phyloP scores from a whole-genome alignment of 2,329 filamentous ascomycete genomes.

The Rhynchosporium secalis region DNA sequence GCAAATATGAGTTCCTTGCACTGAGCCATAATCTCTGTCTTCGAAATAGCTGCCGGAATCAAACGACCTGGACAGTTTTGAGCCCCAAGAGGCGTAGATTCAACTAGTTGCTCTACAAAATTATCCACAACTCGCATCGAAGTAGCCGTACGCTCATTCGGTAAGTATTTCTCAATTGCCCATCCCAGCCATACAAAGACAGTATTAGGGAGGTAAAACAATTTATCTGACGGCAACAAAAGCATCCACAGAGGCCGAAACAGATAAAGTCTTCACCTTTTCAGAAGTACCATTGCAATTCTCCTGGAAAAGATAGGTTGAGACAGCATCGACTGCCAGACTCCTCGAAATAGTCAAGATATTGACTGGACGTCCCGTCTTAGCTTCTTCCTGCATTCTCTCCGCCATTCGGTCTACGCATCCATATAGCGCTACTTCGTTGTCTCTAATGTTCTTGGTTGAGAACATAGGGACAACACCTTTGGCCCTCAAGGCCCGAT shows the following conservation, averaged over 20 bases:
- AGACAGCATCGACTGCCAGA: constrained; percentile 55
- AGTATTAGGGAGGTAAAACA: constrained; percentile 52
- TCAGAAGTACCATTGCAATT: constrained; percentile 48
- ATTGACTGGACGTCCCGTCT: constrained; percentile 44
- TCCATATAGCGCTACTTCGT: constrained; percentile 42
- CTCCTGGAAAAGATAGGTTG: constrained; percentile 53
- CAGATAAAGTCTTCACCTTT: constrained; percentile 41
- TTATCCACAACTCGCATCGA: constrained; percentile 43
- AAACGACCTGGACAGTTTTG: constrained; percentile 51
- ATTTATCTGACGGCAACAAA: constrained; percentile 54
- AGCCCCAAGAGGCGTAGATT: constrained; percentile 37
- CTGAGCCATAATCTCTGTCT: constrained; percentile 49
- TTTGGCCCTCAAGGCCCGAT: constrained; percentile 49
- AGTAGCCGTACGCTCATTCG: constrained; percentile 41
- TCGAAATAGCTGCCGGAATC: constrained; percentile 45
- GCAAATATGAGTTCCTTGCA: constrained; percentile 57
- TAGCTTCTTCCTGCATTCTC: constrained; percentile 42
- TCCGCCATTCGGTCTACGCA: constrained; percentile 47
- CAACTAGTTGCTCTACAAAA: constrained; percentile 45
- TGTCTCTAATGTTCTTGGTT: constrained; percentile 46
- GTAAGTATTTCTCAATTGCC: constrained; percentile 41
- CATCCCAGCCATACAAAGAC: constrained; percentile 41
- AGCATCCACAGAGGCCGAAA: constrained; percentile 53
- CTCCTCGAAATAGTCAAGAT: constrained; percentile 51
- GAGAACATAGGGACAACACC: constrained; percentile 52